Evolutionary conservation across 2,329 filamentous ascomycete genomes (phyloP).

Genomic region (Xylaria sp.): DNA sequence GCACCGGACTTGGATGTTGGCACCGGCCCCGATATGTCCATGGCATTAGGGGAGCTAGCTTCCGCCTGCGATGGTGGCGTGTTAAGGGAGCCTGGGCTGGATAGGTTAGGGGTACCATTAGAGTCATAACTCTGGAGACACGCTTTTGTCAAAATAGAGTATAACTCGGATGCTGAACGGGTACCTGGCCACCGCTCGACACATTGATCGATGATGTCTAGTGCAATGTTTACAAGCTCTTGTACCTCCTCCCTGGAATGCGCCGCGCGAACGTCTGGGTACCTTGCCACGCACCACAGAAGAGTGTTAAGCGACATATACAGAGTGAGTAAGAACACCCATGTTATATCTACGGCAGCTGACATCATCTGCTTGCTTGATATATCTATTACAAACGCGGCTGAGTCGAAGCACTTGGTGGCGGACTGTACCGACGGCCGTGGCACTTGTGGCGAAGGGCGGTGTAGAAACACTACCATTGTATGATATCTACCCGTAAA

Average conservation of each 20-base stretch:
- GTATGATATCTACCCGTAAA: conserved; percentile 79
- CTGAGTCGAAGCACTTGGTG: conserved; percentile 82
- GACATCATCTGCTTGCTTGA: conserved; percentile 82
- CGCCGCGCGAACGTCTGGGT: conserved; percentile 79
- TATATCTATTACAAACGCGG: conserved; percentile 82
- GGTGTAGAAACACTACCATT: conserved; percentile 87
- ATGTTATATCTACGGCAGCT: conserved; percentile 84
- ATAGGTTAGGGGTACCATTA: conserved; percentile 54
- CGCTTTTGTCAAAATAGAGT: conserved; percentile 83
- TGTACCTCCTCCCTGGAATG: conserved; percentile 81
- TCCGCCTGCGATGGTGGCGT: conserved; percentile 61
- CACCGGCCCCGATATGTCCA: conserved; percentile 53
- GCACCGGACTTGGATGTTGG: conserved; percentile 49
- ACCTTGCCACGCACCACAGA: conserved; percentile 85
- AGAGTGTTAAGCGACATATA: conserved; percentile 94
- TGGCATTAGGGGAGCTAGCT: conserved; percentile 58
- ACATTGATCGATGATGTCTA: conserved; percentile 82
- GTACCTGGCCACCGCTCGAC: conserved; percentile 93
- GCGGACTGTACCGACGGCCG: conserved; percentile 84
- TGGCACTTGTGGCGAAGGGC: conserved; percentile 91
- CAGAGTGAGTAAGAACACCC: conserved; percentile 89
- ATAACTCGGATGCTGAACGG: conserved; percentile 83
- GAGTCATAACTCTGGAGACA: conserved; percentile 88
- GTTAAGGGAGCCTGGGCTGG: conserved; percentile 50
- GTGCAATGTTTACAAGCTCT: conserved; percentile 74